Evolutionary conservation across 495 filamentous ascomycete species (phyloP), one percentile per base, ranked within the genome.

Genomic region (Penicillium atrosanguineum): DNA sequence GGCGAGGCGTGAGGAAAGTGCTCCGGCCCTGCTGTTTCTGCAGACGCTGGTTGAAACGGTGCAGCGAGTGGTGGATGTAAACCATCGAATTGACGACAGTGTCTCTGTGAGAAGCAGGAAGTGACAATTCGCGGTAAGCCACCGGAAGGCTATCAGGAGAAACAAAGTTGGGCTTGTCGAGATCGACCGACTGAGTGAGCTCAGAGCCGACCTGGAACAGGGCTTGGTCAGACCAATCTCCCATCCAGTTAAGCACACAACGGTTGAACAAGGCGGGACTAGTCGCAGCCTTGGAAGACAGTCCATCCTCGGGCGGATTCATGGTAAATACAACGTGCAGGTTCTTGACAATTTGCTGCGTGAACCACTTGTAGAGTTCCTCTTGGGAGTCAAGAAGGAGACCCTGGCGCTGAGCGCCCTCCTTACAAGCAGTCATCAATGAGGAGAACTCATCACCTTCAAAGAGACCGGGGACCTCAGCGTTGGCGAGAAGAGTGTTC

Each of bases 341-440:
- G 64, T 99, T 99, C 81, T 95, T 96, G 68, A 97, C 88, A 57
- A 99, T 97, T 72, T 99, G 94, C 53, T 95, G 88, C 0, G 95
- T 99, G 75, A 99, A 99, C 94, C 94, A 99, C 72, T 96, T 97
- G 79, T 99, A 97, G 2, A 97, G 79, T 73, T 99, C 94, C 75
- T 99, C 94, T 64, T 96, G 91, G 0, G 92, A 97, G 72, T 99
- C 94, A 0, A 97, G 82, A 41, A 97, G 82, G 39, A 96, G 75
- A 12, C 94, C 94, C 77, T 99, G 95, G 9, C 94, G 86, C 68
- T 97, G 95, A 12, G 94, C 94, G 42, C 94, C 95, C 72, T 99
- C 94, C 66, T 95, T 97, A 76, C 95, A 97, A 50, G 91, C 89
- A 15, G 95, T 97, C 94, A 99, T 97, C 57, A 99, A 74, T 25